Evolutionary conservation across 805 yeast genomes (phyloP).

Genomic region (Metschnikowia gruessii): DNA sequence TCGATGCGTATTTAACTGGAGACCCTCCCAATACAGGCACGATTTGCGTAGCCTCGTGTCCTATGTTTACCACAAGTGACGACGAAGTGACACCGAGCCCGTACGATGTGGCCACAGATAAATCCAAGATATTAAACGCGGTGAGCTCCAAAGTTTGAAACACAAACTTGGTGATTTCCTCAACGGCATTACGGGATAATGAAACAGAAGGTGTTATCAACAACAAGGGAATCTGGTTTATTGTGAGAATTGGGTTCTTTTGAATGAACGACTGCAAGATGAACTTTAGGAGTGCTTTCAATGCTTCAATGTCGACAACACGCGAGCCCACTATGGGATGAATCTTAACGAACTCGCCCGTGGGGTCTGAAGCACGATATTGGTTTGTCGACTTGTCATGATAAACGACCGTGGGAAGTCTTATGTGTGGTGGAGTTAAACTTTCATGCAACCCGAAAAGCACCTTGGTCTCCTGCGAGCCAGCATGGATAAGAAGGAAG

Average conservation of each 20-base stretch:
- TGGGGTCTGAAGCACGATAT: slow-evolving; percentile 33
- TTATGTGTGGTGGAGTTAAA: slow-evolving; percentile 69
- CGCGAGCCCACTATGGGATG: slow-evolving; percentile 64
- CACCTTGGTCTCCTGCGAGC: slow-evolving; percentile 69
- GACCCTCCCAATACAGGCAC: slow-evolving; percentile 77
- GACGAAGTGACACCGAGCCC: slow-evolving; percentile 68
- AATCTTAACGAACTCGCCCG: slow-evolving; percentile 41
- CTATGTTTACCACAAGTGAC: slow-evolving; percentile 77
- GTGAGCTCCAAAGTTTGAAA: slow-evolving; percentile 72
- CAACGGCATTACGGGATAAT: slow-evolving; percentile 71
- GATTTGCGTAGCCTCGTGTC: slow-evolving; percentile 70
- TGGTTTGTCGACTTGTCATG: slow-evolving; percentile 36
- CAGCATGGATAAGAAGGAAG: slow-evolving; percentile 67
- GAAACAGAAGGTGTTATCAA: slow-evolving; percentile 56
- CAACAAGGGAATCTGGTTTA: slow-evolving; percentile 69
- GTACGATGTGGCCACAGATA: slow-evolving; percentile 65
- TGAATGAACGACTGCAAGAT: slow-evolving; percentile 38
- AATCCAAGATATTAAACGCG: slow-evolving; percentile 68
- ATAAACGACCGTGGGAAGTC: slow-evolving; percentile 77
- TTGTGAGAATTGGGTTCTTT: slow-evolving; percentile 43
- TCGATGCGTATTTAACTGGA: slow-evolving; percentile 53
- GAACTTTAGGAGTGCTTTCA: slow-evolving; percentile 57
- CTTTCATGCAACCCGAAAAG: slow-evolving; percentile 79
- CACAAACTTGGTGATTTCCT: slow-evolving; percentile 66
- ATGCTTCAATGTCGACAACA: slow-evolving; percentile 66